Evolutionary conservation across 345 rosid genomes (phyloP), one percentile per base, ranked within the genome.

Genomic region (Carallia brachiata): DNA sequence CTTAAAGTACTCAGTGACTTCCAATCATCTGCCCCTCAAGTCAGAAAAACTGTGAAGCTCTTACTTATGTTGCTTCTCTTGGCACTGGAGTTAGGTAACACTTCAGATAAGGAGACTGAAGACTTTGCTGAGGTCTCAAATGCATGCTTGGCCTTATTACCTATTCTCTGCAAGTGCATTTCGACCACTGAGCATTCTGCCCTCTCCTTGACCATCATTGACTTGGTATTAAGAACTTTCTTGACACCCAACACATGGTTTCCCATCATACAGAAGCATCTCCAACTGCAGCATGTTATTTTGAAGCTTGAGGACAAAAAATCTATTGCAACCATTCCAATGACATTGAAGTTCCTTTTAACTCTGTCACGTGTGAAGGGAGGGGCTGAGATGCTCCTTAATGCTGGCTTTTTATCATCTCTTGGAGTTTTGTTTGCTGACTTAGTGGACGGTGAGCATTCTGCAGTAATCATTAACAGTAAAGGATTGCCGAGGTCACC

Each of bases 181-280:
- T 76, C 68, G 63, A 76, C 79, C 61, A 70, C 79, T 6, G 91
- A 92, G 73, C 86, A 82, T 73, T 71, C 65, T 79, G 70, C 87
- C 68, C 83, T 87, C 78, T 81, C 92, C 77, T 79, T 92, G 74
- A 81, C 96, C 64, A 68, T 82, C 39, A 56, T 80, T 71, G 97
- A 95, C 79, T 69, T 85, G 65, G 78, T 88, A 74, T 71, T 92
- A 50, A 78, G 87, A 83, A 64, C 70, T 36, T 81, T 87, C 73
- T 69, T 90, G 86, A 81, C 86, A n/a, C 92, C 99, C 5, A 73
- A 74, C 69, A 86, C 93, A 54, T 92, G 99, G 98, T 85, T 92
- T 76, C 92, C 53, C 19, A 36, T 62, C 27, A 47, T 36, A 48
- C 52, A 67, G 68, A 62, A 83, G 73, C 90, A 90, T 82, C 90